Evolutionary conservation across 768 basidiomycete genomes (phyloP).

Genomic region (Tricholoma furcatifolium): DNA sequence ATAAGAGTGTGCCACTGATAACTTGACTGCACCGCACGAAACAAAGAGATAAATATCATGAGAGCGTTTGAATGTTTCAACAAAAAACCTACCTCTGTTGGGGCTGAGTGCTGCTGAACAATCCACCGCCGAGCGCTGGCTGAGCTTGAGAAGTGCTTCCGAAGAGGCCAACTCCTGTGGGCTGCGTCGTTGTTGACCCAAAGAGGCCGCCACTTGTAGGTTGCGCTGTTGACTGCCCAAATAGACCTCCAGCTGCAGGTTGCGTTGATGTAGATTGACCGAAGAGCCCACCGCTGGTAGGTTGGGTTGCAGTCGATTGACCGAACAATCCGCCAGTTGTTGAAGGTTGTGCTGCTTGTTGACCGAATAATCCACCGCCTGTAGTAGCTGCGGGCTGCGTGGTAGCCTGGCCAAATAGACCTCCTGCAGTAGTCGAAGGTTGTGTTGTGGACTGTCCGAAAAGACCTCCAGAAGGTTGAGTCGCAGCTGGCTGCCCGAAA

Average conservation of each 20-base stretch:
- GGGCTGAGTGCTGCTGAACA: slow-evolving; percentile 31
- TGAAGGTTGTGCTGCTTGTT: slow-evolving; percentile 13
- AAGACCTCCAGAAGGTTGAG: slow-evolving; percentile 20
- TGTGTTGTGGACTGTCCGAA: slow-evolving; percentile 29
- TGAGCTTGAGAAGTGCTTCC: slow-evolving; percentile 31
- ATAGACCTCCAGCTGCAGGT: slow-evolving; percentile 23
- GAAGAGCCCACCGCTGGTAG: slow-evolving; percentile 10
- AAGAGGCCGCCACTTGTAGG: slow-evolving; percentile 23
- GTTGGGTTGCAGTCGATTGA: slow-evolving; percentile 13
- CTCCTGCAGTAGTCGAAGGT: slow-evolving; percentile 13
- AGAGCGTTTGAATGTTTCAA: neutral
- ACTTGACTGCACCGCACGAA: slow-evolving; percentile 24
- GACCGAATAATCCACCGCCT: slow-evolving; percentile 17
- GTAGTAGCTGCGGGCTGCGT: slow-evolving; percentile 6
- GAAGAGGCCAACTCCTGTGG: slow-evolving; percentile 18
- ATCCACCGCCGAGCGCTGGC: slow-evolving; percentile 26
- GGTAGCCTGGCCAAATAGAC: slow-evolving; percentile 17
- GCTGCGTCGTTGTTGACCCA: slow-evolving; percentile 21
- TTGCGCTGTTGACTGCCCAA: slow-evolving; percentile 23
- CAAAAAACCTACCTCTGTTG: slow-evolving; percentile 26
- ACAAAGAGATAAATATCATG: slow-evolving; percentile 1
- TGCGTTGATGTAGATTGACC: slow-evolving; percentile 15
- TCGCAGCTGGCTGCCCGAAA: slow-evolving; percentile 23
- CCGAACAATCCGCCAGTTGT: slow-evolving; percentile 22
- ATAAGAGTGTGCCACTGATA: slow-evolving; percentile 38